Percentiles rank a stretch among this genome's conserved stretches.
Conservation (phyloP, 345 rosid species). For the Moricandia arvensis region DNA sequence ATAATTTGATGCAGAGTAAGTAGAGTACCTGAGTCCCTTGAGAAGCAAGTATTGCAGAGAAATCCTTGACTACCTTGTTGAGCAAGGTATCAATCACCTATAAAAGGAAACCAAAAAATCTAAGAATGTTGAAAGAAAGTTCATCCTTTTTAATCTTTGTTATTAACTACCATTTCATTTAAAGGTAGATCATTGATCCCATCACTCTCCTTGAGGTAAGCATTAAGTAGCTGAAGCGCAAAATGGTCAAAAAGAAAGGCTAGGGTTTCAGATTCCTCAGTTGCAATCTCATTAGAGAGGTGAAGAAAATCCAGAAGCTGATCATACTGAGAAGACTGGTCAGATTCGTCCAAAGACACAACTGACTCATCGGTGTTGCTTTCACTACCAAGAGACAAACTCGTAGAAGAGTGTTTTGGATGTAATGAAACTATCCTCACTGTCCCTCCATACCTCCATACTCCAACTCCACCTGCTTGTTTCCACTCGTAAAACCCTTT, state of each 20-base stretch:
- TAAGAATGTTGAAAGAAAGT: conserved; percentile 11
- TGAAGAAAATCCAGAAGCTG: conserved; percentile 86
- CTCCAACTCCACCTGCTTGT: conserved; percentile 87
- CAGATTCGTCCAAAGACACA: conserved; percentile 74
- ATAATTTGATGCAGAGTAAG: neutral
- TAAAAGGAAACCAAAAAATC: conserved; percentile 13
- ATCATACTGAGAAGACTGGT: conserved; percentile 79
- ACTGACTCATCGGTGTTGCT: conserved; percentile 78
- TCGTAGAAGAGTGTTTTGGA: conserved; percentile 63
- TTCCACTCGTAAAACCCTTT: conserved; percentile 97
- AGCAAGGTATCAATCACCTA: conserved; percentile 85
- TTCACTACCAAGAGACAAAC: conserved; percentile 64
- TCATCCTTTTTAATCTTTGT: neutral
- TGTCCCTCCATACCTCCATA: conserved; percentile 97
- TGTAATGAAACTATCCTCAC: conserved; percentile 78
- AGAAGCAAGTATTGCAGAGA: conserved; percentile 79
- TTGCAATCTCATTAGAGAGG: conserved; percentile 68
- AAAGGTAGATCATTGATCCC: conserved; percentile 68
- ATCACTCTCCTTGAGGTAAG: conserved; percentile 67
- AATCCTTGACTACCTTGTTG: conserved; percentile 80
- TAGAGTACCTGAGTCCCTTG: conserved; percentile 76
- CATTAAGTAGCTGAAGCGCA: conserved; percentile 76
- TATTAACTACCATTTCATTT: conserved; percentile 79
- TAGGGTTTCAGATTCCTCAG: conserved; percentile 72
- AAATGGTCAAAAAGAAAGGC: conserved; percentile 87